Percentiles rank a stretch among this genome's conserved stretches.
phyloP scores from a whole-genome alignment of 352 stramenopile species.

The Globisporangium abappressorium region DNA sequence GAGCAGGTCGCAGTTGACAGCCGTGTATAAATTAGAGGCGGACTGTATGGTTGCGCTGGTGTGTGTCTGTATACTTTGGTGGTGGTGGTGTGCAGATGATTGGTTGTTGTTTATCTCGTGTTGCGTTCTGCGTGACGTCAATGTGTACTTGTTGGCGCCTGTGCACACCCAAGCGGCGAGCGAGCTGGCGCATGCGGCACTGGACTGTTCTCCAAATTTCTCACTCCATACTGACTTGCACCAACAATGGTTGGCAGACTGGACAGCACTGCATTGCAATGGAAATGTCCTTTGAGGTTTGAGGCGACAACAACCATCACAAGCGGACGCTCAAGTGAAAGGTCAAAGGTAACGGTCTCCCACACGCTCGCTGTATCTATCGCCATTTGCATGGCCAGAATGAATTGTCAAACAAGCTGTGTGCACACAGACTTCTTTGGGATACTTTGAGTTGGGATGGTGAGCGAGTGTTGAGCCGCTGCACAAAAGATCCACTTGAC shows the following conservation, averaged over 20 bases:
- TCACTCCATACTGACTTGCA: neutral
- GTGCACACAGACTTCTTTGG: no score
- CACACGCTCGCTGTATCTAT: no score
- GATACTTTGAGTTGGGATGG: no score
- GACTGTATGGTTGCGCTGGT: neutral
- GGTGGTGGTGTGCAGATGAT: neutral
- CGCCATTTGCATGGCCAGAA: no score
- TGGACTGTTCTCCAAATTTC: neutral
- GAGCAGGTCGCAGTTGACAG: neutral
- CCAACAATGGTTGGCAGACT: neutral
- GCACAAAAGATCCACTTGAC: no score
- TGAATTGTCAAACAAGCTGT: no score
- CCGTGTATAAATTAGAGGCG: neutral
- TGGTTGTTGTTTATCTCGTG: neutral
- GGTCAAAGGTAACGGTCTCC: no score
- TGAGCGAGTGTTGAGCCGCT: no score
- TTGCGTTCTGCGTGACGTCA: constrained; percentile 1
- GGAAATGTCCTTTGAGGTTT: no score
- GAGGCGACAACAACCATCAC: neutral
- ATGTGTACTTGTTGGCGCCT: neutral
- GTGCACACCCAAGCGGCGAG: neutral
- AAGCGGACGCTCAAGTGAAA: neutral
- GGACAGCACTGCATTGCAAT: neutral
- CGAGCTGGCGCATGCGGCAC: neutral
- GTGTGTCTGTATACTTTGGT: neutral